These are phyloP conservation scores for Orbilia oligospora DNA, from an alignment of 2,329 filamentous ascomycete genomes.

Conservation along the genomic window DNA sequence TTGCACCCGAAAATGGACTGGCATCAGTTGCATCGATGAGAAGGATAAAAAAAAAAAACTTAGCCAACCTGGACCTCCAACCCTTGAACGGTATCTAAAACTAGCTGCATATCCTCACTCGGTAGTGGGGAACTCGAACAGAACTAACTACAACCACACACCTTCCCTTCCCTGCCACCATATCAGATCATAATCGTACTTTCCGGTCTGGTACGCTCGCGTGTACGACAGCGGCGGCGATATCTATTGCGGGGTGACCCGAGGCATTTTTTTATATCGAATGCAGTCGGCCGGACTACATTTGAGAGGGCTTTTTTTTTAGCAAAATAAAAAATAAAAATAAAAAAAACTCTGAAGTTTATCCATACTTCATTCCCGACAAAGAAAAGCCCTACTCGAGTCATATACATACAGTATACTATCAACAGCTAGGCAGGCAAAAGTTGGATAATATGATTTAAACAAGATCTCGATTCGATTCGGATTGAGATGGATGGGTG, in stretches of 20 bases:
- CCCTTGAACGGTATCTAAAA: slow-evolving; percentile 32
- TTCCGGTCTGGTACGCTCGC: slow-evolving; percentile 38
- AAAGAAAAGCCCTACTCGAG: background rate
- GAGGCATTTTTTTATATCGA: slow-evolving; percentile 57
- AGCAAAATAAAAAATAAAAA: slow-evolving; percentile 4
- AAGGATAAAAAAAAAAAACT: slow-evolving; percentile 13
- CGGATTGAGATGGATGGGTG: slow-evolving; percentile 27
- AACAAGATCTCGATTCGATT: slow-evolving; percentile 27
- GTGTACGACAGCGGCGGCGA: slow-evolving; percentile 16
- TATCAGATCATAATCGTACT: slow-evolving; percentile 61
- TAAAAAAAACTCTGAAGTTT: slow-evolving; percentile 12
- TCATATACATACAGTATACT: background rate
- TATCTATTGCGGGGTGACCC: slow-evolving; percentile 47
- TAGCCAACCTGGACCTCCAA: slow-evolving; percentile 21
- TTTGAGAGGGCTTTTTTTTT: slow-evolving; percentile 32
- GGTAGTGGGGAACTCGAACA: slow-evolving; percentile 40
- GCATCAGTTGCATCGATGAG: slow-evolving; percentile 9
- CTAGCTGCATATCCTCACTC: slow-evolving; percentile 19
- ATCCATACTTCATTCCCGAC: slow-evolving; percentile 10
- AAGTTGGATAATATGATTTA: background rate
- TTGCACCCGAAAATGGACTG: slow-evolving; percentile 60
- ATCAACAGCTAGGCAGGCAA: background rate
- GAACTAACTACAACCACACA: slow-evolving; percentile 31
- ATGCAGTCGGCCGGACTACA: slow-evolving; percentile 28
- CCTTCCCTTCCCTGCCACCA: slow-evolving; percentile 33